A percentile compares a stretch with the other conserved stretches of the same genome.
Evolutionary conservation across 2,329 filamentous ascomycete species (phyloP).

Genomic region (Cadophora gregata): DNA sequence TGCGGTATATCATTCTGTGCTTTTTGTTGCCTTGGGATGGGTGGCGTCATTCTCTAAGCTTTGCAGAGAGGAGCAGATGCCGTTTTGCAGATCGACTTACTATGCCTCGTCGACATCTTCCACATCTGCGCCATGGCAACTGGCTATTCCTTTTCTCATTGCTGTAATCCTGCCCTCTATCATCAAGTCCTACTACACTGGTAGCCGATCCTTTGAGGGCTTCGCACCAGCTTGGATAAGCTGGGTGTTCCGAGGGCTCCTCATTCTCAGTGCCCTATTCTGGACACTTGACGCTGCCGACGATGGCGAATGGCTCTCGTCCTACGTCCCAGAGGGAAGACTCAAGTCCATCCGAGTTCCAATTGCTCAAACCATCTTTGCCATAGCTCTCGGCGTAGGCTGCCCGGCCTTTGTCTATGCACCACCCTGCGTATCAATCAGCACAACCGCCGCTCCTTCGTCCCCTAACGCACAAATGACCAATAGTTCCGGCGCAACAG

Average conservation of each 20-base stretch:
- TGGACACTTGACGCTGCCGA: conserved; percentile 92
- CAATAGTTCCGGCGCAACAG: conserved; percentile 54
- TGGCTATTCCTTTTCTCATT: conserved; percentile 78
- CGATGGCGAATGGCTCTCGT: conserved; percentile 79
- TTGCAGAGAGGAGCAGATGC: conserved; percentile 98
- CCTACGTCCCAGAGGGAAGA: conserved; percentile 55
- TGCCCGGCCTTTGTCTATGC: conserved; percentile 86
- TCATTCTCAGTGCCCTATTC: conserved; percentile 79
- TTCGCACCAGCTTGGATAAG: conserved; percentile 86
- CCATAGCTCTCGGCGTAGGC: conserved; percentile 81
- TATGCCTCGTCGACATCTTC: conserved; percentile 92
- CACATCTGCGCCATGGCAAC: conserved; percentile 90
- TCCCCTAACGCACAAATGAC: conserved; percentile 33
- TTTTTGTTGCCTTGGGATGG: conserved; percentile 81
- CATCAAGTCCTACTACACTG: conserved; percentile 78
- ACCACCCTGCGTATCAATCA: conserved; percentile 82
- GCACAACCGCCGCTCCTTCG: conserved; percentile 44
- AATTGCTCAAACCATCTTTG: conserved; percentile 80
- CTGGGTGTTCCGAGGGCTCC: conserved; percentile 75
- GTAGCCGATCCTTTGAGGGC: conserved; percentile 87
- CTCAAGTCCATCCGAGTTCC: conserved; percentile 79
- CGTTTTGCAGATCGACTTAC: conserved; percentile 92
- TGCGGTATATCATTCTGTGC: conserved; percentile 81
- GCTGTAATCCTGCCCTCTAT: conserved; percentile 74
- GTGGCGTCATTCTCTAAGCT: conserved; percentile 87